These are phyloP conservation scores for Ceratobasidium sp. DNA, from an alignment of 1,284 basidiomycete species.

Conservation along the genomic window DNA sequence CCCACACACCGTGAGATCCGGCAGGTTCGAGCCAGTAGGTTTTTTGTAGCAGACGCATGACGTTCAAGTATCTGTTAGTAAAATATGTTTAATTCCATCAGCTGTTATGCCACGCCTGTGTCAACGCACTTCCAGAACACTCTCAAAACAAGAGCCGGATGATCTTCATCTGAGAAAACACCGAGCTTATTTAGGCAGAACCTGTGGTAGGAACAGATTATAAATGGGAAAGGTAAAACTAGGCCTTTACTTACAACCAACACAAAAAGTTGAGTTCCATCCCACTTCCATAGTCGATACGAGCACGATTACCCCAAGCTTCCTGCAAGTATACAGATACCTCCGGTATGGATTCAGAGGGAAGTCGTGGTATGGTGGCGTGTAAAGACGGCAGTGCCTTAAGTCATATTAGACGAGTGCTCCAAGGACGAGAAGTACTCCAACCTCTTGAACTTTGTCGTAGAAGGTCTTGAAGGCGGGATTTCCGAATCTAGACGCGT, in stretches of 20 bases:
- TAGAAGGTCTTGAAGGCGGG: slow-evolving; percentile 95
- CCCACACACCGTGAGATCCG: slow-evolving; percentile 98
- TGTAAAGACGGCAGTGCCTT: slow-evolving; percentile 66
- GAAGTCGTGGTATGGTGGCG: slow-evolving; percentile 68
- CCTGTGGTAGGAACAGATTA: slow-evolving; percentile 61
- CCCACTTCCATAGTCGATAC: slow-evolving; percentile 98
- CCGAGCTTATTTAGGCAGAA: slow-evolving; percentile 84
- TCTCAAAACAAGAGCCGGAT: slow-evolving; percentile 81
- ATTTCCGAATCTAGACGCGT: slow-evolving; percentile 95
- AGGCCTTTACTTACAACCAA: slow-evolving; percentile 81
- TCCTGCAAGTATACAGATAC: slow-evolving; percentile 86
- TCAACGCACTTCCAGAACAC: slow-evolving; percentile 87
- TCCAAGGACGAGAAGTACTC: slow-evolving; percentile 52
- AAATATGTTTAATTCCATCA: slow-evolving; percentile 5
- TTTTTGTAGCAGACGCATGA: slow-evolving; percentile 92
- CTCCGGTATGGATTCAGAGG: slow-evolving; percentile 72
- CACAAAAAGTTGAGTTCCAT: slow-evolving; percentile 99
- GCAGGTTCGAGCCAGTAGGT: slow-evolving; percentile 99
- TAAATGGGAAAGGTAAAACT: neutral
- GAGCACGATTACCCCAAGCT: slow-evolving; percentile 89
- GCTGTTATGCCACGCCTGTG: neutral
- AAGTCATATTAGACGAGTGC: slow-evolving; percentile 49
- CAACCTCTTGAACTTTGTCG: slow-evolving; percentile 80
- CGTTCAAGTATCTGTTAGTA: slow-evolving; percentile 77
- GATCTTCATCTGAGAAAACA: slow-evolving; percentile 76